These are phyloP conservation scores for Dentiscutata heterogama DNA, from an alignment of 371 early-diverging fungal species.

Conservation along the genomic window DNA sequence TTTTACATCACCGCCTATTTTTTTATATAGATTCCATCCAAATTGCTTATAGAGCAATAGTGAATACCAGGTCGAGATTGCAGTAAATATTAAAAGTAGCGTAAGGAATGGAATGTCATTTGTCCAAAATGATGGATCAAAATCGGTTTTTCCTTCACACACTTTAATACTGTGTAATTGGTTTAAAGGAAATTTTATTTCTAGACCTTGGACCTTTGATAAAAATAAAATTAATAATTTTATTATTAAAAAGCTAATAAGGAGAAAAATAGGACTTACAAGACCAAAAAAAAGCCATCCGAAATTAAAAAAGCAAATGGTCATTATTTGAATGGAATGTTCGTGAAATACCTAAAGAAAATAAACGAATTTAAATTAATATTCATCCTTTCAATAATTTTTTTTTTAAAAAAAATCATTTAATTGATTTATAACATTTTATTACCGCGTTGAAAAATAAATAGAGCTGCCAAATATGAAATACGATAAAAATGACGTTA, in stretches of 20 bases:
- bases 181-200: neutral
- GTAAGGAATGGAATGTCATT: neutral
- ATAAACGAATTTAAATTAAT: no score
- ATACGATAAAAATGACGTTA: constrained; percentile 14
- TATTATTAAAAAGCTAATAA: neutral
- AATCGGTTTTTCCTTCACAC: neutral
- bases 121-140: neutral
- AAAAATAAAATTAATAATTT: neutral
- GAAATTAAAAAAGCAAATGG: constrained; percentile 24
- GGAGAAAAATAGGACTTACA: neutral
- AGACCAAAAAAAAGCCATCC: constrained; percentile 18
- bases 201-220: neutral
- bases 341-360: constrained; percentile 11
- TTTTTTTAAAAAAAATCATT: neutral
- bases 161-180: neutral
- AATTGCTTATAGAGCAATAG: constrained; percentile 80
- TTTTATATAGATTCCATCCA: constrained; percentile 96
- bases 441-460: constrained; percentile 26
- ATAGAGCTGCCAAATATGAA: constrained; percentile 13
- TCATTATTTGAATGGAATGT: constrained; percentile 35
- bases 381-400: neutral
- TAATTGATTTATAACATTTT: neutral
- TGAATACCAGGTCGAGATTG: neutral
- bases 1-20: constrained; percentile 91
- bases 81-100: neutral